Percentiles rank a stretch among this genome's conserved stretches.
Conservation (phyloP, 192 early-diverging fungal species). For the Coemansia sp. region DNA sequence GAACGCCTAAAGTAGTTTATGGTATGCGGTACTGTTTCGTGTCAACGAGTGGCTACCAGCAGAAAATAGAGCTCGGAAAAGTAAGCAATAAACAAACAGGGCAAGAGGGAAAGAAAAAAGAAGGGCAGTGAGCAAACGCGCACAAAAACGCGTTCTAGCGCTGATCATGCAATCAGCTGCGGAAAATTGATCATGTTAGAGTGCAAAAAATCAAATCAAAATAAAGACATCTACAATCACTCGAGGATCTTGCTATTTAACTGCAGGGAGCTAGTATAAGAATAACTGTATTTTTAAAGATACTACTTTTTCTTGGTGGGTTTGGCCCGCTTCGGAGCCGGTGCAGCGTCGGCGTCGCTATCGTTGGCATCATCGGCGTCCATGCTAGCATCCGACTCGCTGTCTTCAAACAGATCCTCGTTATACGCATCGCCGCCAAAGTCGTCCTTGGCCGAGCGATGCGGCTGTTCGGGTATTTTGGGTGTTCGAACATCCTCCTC, state of each 20-base stretch:
- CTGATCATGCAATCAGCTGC: no score
- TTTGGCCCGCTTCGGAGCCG: neutral
- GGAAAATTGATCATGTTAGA: no score
- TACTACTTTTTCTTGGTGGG: neutral
- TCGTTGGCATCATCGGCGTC: neutral
- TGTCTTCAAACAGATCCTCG: neutral
- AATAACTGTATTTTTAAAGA: neutral
- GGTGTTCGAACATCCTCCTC: neutral
- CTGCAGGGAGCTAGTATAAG: no score
- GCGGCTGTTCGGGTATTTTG: neutral
- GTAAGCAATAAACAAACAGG: slow-evolving; percentile 6
- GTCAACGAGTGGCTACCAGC: neutral
- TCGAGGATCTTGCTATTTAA: no score
- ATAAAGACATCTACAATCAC: no score
- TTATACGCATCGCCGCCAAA: neutral
- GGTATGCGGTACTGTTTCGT: neutral
- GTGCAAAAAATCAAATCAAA: no score
- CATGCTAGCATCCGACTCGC: neutral
- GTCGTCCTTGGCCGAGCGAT: neutral
- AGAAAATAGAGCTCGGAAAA: slow-evolving; percentile 1
- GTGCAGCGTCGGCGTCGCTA: neutral
- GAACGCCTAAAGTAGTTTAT: neutral
- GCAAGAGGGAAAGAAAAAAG: slow-evolving; percentile 6
- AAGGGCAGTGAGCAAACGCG: neutral
- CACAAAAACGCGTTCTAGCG: no score